Evolutionary conservation across 1,284 basidiomycete species (phyloP).

Genomic region (Apiotrichum veenhuisii): DNA sequence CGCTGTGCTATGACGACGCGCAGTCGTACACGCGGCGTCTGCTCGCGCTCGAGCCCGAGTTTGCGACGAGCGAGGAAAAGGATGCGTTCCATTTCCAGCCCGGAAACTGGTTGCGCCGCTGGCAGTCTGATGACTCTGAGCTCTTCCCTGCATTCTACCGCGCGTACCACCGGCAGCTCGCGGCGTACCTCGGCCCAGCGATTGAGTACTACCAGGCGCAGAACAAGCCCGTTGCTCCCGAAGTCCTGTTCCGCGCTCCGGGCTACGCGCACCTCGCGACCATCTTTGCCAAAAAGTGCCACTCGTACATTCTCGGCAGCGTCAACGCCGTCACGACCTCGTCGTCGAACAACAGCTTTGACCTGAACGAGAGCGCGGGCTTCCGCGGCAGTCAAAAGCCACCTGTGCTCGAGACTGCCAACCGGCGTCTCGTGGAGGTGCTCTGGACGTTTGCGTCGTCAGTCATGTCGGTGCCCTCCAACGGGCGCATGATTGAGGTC

Average conservation of each 20-base stretch:
- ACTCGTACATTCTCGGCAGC: slow-evolving; percentile 52
- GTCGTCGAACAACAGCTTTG: slow-evolving; percentile 48
- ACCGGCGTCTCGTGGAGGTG: slow-evolving; percentile 52
- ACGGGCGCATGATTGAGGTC: slow-evolving; percentile 37
- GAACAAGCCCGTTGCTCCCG: slow-evolving; percentile 38
- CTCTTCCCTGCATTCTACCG: slow-evolving; percentile 56
- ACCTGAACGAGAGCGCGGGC: slow-evolving; percentile 53
- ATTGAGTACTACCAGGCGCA: slow-evolving; percentile 40
- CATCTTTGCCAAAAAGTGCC: slow-evolving; percentile 50
- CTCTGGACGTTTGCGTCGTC: slow-evolving; percentile 50
- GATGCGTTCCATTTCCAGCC: slow-evolving; percentile 50
- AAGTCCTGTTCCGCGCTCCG: slow-evolving; percentile 49
- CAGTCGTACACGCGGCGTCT: slow-evolving; percentile 44
- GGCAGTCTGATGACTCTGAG: slow-evolving; percentile 55
- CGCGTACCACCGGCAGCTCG: slow-evolving; percentile 54
- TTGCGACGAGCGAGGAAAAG: slow-evolving; percentile 39
- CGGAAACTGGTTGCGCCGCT: slow-evolving; percentile 51
- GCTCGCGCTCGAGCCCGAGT: slow-evolving; percentile 30
- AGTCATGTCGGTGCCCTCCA: slow-evolving; percentile 34
- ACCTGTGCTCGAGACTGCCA: slow-evolving; percentile 53
- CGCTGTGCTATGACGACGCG: slow-evolving; percentile 46
- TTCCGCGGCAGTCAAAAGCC: slow-evolving; percentile 53
- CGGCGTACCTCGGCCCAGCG: slow-evolving; percentile 47
- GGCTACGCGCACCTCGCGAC: slow-evolving; percentile 52
- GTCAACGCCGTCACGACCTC: slow-evolving; percentile 51